These are phyloP conservation scores for Orbilia blumenaviensis DNA, from an alignment of 2,329 filamentous ascomycete species.

Conservation along the genomic window DNA sequence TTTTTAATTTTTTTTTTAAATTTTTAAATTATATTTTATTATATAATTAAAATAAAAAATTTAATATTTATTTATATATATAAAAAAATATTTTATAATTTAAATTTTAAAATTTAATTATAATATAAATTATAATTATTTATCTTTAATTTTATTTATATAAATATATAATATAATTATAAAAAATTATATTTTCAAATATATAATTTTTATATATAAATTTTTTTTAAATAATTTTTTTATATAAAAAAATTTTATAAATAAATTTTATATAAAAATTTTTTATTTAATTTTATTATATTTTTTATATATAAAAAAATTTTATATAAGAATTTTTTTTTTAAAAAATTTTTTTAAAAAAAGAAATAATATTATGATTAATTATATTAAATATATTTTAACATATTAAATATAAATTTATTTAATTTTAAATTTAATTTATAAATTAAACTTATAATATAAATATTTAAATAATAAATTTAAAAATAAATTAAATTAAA, in stretches of 20 bases:
- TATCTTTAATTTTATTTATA: not conserved
- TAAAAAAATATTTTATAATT: not conserved
- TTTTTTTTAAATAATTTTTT: no score
- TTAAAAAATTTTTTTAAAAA: not conserved
- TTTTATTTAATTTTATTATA: not conserved
- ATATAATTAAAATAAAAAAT: not conserved
- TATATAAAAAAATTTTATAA: no score
- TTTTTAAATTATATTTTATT: not conserved
- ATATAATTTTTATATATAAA: no score
- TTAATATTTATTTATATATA: not conserved
- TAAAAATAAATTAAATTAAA: no score
- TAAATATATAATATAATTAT: no score
- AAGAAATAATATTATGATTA: not conserved
- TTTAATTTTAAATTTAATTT: no score
- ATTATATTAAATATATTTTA: not conserved
- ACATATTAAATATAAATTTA: not conserved
- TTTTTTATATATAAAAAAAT: not conserved
- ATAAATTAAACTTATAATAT: not conserved
- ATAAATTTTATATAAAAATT: not conserved
- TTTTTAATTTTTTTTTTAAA: no score
- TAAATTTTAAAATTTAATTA: not conserved
- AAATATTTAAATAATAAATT: not conserved
- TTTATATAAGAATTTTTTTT: not conserved
- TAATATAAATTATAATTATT: conserved; percentile 19
- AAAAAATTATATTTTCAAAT: no score